Evolutionary conservation across 257 asterid species (phyloP).

Genomic region (Dorcoceras hygrometricum): DNA sequence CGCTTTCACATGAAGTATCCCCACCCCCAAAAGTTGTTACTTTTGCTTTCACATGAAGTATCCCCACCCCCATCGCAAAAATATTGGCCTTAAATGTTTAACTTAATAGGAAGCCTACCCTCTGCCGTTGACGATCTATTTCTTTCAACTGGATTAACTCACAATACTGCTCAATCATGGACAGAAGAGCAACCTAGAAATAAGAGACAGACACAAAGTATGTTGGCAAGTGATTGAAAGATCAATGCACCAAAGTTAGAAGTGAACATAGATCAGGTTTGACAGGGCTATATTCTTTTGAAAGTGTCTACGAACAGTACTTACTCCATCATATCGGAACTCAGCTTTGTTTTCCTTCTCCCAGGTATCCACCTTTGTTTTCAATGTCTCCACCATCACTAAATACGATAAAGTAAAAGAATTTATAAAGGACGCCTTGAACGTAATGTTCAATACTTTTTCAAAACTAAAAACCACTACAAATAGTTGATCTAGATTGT

Average conservation of each 20-base stretch:
- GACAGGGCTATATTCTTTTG: not conserved
- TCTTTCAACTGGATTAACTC: conserved; percentile 64
- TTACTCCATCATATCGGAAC: conserved; percentile 83
- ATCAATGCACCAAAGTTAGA: not conserved
- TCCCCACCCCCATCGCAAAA: not conserved
- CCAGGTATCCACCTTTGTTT: conserved; percentile 68
- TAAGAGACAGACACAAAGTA: not conserved
- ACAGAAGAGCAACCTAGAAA: conserved; percentile 59
- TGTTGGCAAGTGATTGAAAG: not conserved
- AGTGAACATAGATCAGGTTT: not conserved
- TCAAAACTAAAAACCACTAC: not conserved
- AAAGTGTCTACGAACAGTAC: conserved; percentile 21
- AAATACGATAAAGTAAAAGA: conserved; percentile 11
- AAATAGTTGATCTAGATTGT: too few relatives aligned
- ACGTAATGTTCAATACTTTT: not conserved
- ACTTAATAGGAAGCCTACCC: conserved; percentile 40
- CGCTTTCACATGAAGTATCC: conserved; percentile 1
- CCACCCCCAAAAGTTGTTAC: not conserved
- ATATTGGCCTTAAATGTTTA: not conserved
- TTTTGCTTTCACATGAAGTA: conserved; percentile 9
- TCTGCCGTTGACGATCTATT: conserved; percentile 75
- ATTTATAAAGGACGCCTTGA: not conserved
- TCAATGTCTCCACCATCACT: conserved; percentile 71
- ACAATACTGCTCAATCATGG: conserved; percentile 71
- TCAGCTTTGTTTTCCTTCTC: conserved; percentile 62